Percentiles rank a stretch among this genome's conserved stretches.
phyloP scores from a whole-genome alignment of 2,329 filamentous ascomycete genomes.

The Trichoderma sp. region DNA sequence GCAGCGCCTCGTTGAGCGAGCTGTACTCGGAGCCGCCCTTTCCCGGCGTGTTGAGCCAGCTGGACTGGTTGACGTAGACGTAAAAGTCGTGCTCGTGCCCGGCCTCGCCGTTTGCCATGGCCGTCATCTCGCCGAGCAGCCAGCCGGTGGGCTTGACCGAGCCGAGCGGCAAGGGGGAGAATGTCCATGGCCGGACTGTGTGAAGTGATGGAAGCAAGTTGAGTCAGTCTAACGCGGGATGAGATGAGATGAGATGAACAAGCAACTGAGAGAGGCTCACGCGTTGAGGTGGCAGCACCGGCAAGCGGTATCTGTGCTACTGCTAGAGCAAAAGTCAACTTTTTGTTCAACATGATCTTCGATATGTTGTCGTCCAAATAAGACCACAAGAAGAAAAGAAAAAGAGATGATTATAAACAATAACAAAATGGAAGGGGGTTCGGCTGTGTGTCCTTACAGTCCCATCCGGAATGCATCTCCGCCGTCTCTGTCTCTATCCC shows the following conservation, averaged over 20 bases:
- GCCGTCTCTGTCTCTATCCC: slow-evolving; percentile 9
- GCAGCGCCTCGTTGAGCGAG: slow-evolving; percentile 57
- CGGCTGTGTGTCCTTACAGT: slow-evolving; percentile 24
- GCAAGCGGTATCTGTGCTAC: slow-evolving; percentile 28
- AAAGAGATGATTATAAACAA: not conserved
- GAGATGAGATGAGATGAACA: not conserved
- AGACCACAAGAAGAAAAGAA: not conserved
- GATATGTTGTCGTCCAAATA: not conserved
- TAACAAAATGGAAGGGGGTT: not conserved
- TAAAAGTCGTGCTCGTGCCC: slow-evolving; percentile 59
- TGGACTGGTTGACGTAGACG: slow-evolving; percentile 51
- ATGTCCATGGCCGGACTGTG: slow-evolving; percentile 33
- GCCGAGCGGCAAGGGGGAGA: slow-evolving; percentile 47
- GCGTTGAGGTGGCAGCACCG: slow-evolving; percentile 23
- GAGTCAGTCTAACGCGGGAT: not conserved
- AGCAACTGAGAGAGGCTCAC: slow-evolving; percentile 13
- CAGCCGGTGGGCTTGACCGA: slow-evolving; percentile 55
- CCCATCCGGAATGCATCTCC: slow-evolving; percentile 22
- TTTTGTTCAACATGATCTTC: slow-evolving; percentile 8
- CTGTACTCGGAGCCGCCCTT: slow-evolving; percentile 56
- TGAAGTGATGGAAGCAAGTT: slow-evolving; percentile 1
- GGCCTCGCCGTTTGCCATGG: slow-evolving; percentile 54
- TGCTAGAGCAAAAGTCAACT: slow-evolving; percentile 27
- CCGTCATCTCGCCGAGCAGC: slow-evolving; percentile 52
- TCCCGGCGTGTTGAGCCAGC: slow-evolving; percentile 45